Evolutionary conservation across 2,329 filamentous ascomycete genomes (phyloP).

Genomic region (Pestalotiopsis sp.): DNA sequence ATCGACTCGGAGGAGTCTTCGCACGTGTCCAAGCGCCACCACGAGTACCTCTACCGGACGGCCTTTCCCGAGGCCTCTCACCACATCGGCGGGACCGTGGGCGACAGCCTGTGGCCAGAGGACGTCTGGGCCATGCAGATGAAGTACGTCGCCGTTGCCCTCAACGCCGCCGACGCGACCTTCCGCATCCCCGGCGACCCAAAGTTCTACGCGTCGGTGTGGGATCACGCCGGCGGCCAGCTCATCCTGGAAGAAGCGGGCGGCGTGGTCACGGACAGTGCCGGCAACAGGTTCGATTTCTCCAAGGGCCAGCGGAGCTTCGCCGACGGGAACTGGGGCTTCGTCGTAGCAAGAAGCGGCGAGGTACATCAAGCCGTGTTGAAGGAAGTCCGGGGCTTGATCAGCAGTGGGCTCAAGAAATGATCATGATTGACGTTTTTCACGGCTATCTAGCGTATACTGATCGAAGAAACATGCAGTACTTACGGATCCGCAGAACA

Average conservation of each 20-base stretch:
- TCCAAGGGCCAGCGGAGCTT: slow-evolving; percentile 2
- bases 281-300: slow-evolving; percentile 33
- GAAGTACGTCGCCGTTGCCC: slow-evolving; percentile 12
- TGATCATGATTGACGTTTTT: background rate
- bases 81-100: background rate
- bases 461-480: background rate
- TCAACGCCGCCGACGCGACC: slow-evolving; percentile 8
- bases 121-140: slow-evolving; percentile 13
- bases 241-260: slow-evolving; percentile 54
- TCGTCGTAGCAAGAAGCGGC: slow-evolving; percentile 1
- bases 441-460: background rate
- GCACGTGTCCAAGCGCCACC: slow-evolving; percentile 1
- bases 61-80: slow-evolving; percentile 2
- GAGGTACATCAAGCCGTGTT: background rate
- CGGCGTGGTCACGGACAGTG: slow-evolving; percentile 51
- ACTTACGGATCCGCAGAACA: background rate
- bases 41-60: slow-evolving; percentile 1
- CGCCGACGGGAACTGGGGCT: slow-evolving; percentile 1
- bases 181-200: slow-evolving; percentile 8
- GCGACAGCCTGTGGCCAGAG: slow-evolving; percentile 1
- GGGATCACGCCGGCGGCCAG: slow-evolving; percentile 59
- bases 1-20: background rate
- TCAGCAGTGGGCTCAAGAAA: background rate
- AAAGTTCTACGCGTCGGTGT: slow-evolving; percentile 38
- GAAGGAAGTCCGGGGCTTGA: background rate